These are phyloP conservation scores for Psilocybe subaeruginosa DNA, from an alignment of 768 basidiomycete species.

Conservation along the genomic window DNA sequence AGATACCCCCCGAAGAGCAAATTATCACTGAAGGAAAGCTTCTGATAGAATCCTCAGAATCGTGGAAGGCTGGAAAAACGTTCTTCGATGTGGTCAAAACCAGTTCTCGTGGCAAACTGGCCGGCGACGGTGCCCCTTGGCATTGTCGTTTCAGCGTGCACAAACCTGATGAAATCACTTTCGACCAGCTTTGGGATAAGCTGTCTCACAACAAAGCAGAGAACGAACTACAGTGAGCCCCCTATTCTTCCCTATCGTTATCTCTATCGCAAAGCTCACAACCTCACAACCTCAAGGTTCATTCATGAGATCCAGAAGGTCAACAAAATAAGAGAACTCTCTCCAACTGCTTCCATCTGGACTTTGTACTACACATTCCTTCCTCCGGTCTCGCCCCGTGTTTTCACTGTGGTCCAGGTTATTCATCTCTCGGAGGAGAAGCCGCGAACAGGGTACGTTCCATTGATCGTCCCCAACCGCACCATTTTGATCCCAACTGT, in stretches of 20 bases:
- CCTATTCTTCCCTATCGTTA: neutral
- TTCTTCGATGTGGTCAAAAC: constrained; percentile 59
- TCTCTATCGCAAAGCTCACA: neutral
- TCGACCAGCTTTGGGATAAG: constrained; percentile 75
- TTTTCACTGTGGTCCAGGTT: constrained; percentile 79
- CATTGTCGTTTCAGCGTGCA: constrained; percentile 72
- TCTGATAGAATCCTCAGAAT: constrained; percentile 56
- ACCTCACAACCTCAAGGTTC: constrained; percentile 48
- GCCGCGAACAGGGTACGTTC: constrained; percentile 59
- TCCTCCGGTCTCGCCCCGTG: constrained; percentile 70
- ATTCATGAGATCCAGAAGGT: constrained; percentile 68
- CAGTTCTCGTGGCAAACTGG: constrained; percentile 50
- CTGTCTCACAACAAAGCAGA: constrained; percentile 66
- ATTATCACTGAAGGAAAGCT: constrained; percentile 54
- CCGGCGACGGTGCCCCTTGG: constrained; percentile 65
- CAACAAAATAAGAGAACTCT: constrained; percentile 62
- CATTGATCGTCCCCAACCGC: constrained; percentile 8
- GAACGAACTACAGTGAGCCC: constrained; percentile 67
- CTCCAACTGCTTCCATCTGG: constrained; percentile 70
- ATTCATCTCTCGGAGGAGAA: constrained; percentile 49
- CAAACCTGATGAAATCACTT: constrained; percentile 63
- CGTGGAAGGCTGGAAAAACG: constrained; percentile 74
- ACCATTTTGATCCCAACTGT: constrained; percentile 23
- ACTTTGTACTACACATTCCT: constrained; percentile 73
- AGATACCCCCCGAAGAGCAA: constrained; percentile 61